Evolutionary conservation across 495 filamentous ascomycete species (phyloP), one percentile per base, ranked within the genome.

Genomic region (Daldinia childiae): DNA sequence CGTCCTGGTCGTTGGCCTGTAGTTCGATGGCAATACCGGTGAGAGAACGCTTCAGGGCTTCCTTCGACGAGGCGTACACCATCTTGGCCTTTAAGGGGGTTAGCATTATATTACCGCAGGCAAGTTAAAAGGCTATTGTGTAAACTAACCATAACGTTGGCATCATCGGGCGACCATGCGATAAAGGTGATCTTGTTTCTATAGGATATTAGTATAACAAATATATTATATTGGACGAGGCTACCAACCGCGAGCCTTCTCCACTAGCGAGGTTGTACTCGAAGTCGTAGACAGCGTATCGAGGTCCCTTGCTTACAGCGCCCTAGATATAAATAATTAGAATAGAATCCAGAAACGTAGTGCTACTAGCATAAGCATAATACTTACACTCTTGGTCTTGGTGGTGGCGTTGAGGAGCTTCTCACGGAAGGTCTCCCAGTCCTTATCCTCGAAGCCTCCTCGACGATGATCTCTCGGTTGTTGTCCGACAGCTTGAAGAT

Each of bases 101-200:
- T 52, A 75, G 72, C 57, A 50, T 5, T 41, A 64, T 57, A 19
- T 39, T 52, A 48, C 19, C 41, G 19, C 29, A 32, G 12, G 1
- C 34, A 43, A n/a, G 12, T 17, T 12, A 12, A 43, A 45, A 12
- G 30, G 36, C 32, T 39, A 63, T 64, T 7, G 21, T 59, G 9
- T 52, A 58, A 62, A 87, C 90, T 80, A 83, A 97, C 95, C 83
- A 90, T 88, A 79, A 93, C 89, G 68, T 89, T 84, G 68, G 93
- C 90, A 77, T 94, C 88, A 85, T 91, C 90, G 54, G 95, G 95
- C 64, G 91, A 92, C 94, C 94, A 99, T 66, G 91, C 87, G 77
- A 98, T 92, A 85, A 98, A 97, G 73, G 92, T 90, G 76, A 99
- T 95, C 88, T 99, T 99, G 88, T 87, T 94, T 82, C 95, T 95